Evolutionary conservation across 2,329 filamentous ascomycete species (phyloP).

Genomic region (Thielaviopsis ethacetica): DNA sequence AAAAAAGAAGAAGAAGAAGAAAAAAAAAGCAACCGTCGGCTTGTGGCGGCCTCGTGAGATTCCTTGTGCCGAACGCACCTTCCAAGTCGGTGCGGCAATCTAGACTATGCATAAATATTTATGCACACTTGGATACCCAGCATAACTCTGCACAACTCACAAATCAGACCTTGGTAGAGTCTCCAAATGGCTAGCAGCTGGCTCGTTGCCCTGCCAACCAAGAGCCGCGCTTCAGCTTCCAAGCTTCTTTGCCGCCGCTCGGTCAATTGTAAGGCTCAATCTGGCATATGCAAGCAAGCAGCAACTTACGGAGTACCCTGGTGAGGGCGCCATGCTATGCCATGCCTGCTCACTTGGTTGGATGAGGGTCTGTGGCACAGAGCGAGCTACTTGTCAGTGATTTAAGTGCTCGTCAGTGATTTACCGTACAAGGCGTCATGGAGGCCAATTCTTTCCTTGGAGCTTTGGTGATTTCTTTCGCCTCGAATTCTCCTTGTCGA

Average conservation of each 20-base stretch:
- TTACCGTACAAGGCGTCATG: not conserved
- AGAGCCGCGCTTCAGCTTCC: not conserved
- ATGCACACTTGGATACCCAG: not conserved
- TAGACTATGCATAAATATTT: not conserved
- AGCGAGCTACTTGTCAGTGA: not conserved
- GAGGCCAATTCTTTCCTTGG: not conserved
- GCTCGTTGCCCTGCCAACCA: not conserved
- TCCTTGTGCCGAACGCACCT: conserved; percentile 5
- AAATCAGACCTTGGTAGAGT: not conserved
- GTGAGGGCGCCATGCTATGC: not conserved
- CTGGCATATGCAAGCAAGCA: not conserved
- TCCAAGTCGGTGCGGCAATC: not conserved
- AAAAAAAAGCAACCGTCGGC: conserved; percentile 1
- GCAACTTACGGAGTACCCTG: not conserved
- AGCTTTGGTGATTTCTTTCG: not conserved
- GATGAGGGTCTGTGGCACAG: not conserved
- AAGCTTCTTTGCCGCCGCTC: not conserved
- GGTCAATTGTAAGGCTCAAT: not conserved
- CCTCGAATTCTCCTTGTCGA: not conserved
- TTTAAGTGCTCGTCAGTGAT: not conserved
- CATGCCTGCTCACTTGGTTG: not conserved
- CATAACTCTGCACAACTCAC: not conserved
- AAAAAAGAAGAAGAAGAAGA: not conserved
- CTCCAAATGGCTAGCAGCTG: not conserved
- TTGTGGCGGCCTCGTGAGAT: conserved; percentile 7